Evolutionary conservation across 2,329 filamentous ascomycete genomes (phyloP), one percentile per base, ranked within the genome.

Genomic region (Exophiala calicioides): DNA sequence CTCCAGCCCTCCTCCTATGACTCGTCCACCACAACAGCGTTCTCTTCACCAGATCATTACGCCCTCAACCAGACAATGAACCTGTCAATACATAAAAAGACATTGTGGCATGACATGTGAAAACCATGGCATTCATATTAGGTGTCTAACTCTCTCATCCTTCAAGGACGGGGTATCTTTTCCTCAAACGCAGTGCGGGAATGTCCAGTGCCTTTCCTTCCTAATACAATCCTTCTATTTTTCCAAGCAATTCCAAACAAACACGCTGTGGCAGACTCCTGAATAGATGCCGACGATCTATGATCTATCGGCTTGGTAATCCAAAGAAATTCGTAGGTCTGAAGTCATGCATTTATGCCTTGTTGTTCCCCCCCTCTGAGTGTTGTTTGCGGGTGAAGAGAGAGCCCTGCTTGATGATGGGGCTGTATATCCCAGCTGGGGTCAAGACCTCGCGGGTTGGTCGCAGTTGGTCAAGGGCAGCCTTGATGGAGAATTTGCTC

Each of bases 341-440:
- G 30, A 4, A 30, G 19, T 23, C 27, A 30, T 7, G 26, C 10
- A 24, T 30, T 30, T 40, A 52, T 37, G 40, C 35, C 26, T 49
- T 40, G 6, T 31, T 37, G n/a, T 27, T 26, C n/a, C n/a, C n/a
- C n/a, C n/a, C n/a, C n/a, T 50, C 35, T 18, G 31, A 19, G 35
- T 24, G 27, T 23, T 41, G 38, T 20, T 44, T 44, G 44, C 49
- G 39, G 29, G 39, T 27, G 38, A 52, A 54, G 29, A 56, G 36
- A 18, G 44, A 21, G 4, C 47, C 50, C 24, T 42, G 35, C 44
- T 53, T 48, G 37, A 56, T 47, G 46, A 53, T 34, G 21, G 57
- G 57, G 6, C 35, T 18, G 30, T 53, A 59, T 48, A 59, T 51
- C 29, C 53, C 44, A 21, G 40, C 47, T 13, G 52, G 52, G 3